A percentile compares a stretch with the other conserved stretches of the same genome.
Evolutionary conservation across 1,284 basidiomycete species (phyloP).

Genomic region (Apiotrichum veenhuisii): DNA sequence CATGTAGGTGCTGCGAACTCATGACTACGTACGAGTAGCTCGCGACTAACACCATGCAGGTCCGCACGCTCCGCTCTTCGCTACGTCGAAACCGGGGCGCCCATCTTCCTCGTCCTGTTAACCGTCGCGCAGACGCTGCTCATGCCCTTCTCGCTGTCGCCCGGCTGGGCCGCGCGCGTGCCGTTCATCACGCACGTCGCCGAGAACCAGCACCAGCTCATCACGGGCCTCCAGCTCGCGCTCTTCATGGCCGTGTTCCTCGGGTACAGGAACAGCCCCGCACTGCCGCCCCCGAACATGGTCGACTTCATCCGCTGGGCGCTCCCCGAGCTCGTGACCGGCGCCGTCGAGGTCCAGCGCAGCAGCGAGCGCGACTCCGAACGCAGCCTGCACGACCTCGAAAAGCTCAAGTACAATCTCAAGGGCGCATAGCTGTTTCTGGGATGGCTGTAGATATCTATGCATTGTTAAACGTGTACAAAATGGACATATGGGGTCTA

Average conservation of each 20-base stretch:
- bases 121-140: conserved; percentile 24
- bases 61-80: neutral
- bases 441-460: neutral
- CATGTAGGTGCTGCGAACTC: conserved; percentile 25
- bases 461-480: neutral
- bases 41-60: neutral
- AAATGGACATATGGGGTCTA: neutral
- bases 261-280: neutral
- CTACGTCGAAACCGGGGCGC: conserved; percentile 1
- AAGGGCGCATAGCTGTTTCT: conserved; percentile 31
- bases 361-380: conserved; percentile 29
- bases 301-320: conserved; percentile 29
- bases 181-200: conserved; percentile 8
- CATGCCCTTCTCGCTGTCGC: conserved; percentile 34
- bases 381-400: conserved; percentile 23
- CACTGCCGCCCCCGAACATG: conserved; percentile 1
- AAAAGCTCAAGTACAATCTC: conserved; percentile 31
- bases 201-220: conserved; percentile 12
- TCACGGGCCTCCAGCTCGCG: conserved; percentile 25
- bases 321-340: conserved; percentile 31
- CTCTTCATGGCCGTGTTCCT: conserved; percentile 21
- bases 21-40: neutral
- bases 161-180: conserved; percentile 17
- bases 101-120: conserved; percentile 15
- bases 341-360: conserved; percentile 33